A percentile compares a stretch with the other conserved stretches of the same genome.
Conservation (phyloP, 2,329 filamentous ascomycete genomes). For the Phialocephala subalpina region DNA sequence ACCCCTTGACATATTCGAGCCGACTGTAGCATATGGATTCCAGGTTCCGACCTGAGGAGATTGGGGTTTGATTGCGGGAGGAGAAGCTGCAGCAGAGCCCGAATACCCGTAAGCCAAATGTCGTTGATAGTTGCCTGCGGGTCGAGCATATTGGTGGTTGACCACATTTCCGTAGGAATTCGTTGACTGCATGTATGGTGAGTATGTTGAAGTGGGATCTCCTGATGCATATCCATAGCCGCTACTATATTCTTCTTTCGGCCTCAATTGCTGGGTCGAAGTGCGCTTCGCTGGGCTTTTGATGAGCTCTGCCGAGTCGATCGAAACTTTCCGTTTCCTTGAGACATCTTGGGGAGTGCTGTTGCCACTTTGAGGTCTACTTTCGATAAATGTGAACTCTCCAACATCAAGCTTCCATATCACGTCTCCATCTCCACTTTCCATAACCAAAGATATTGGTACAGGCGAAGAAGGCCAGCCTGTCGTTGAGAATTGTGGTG, state of each 20-base stretch:
- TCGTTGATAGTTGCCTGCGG: slow-evolving; percentile 46
- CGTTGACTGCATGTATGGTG: slow-evolving; percentile 58
- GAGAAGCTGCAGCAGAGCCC: slow-evolving; percentile 47
- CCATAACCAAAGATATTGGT: slow-evolving; percentile 66
- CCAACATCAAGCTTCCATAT: slow-evolving; percentile 63
- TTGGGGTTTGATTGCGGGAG: slow-evolving; percentile 53
- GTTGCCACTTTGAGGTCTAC: slow-evolving; percentile 44
- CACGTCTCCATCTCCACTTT: slow-evolving; percentile 60
- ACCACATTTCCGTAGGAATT: slow-evolving; percentile 48
- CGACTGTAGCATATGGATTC: slow-evolving; percentile 56
- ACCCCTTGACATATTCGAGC: slow-evolving; percentile 50
- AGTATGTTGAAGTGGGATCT: slow-evolving; percentile 52
- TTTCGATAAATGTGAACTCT: slow-evolving; percentile 66
- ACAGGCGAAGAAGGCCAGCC: slow-evolving; percentile 62
- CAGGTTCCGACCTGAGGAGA: slow-evolving; percentile 56
- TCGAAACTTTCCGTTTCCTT: slow-evolving; percentile 64
- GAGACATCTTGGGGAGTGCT: slow-evolving; percentile 49
- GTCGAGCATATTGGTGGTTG: slow-evolving; percentile 43
- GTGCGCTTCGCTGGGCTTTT: slow-evolving; percentile 56
- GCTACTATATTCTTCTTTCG: slow-evolving; percentile 59
- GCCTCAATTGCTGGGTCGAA: slow-evolving; percentile 54
- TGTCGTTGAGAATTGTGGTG: slow-evolving; percentile 69
- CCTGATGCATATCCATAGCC: slow-evolving; percentile 62
- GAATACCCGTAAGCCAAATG: slow-evolving; percentile 52
- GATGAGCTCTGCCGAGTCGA: slow-evolving; percentile 54